Percentiles rank a stretch among this genome's conserved stretches.
Conservation (phyloP, 192 early-diverging fungal genomes). For the Obelidium mucronatum region DNA sequence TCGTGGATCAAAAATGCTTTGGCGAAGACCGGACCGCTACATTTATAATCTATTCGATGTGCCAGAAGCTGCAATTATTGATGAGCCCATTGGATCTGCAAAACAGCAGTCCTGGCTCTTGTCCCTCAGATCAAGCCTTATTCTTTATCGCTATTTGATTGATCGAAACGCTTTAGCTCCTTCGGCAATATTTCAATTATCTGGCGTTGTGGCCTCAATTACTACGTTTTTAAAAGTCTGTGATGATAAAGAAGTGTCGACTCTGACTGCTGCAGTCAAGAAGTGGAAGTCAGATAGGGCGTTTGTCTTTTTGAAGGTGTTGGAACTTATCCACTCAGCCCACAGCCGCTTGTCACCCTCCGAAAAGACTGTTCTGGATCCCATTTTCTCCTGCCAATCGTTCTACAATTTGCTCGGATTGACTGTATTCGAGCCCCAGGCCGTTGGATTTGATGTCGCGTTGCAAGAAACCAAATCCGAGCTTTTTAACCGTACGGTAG, state of each 20-base stretch:
- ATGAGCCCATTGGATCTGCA: background rate
- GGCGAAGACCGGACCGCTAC: constrained; percentile 11
- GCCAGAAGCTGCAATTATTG: background rate
- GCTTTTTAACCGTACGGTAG: constrained; percentile 20
- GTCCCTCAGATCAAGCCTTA: constrained; percentile 4
- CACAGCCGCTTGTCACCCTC: background rate
- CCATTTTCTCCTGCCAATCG: constrained; percentile 35
- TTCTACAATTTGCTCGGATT: constrained; percentile 55
- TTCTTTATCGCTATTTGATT: constrained; percentile 33
- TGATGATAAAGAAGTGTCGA: background rate
- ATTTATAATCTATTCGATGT: constrained; percentile 16
- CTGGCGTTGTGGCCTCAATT: background rate
- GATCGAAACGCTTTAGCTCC: constrained; percentile 12
- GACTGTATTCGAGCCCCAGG: constrained; percentile 52
- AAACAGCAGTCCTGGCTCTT: background rate
- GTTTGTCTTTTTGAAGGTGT: constrained; percentile 29
- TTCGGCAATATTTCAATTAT: background rate
- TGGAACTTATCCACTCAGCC: constrained; percentile 34
- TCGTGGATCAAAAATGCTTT: constrained; percentile 6
- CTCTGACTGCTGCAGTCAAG: constrained; percentile 18
- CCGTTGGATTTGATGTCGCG: constrained; percentile 44
- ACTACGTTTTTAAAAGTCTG: background rate
- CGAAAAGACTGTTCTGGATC: background rate
- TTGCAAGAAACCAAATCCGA: constrained; percentile 40
- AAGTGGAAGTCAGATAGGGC: constrained; percentile 6